Conservation (phyloP, 371 early-diverging fungal species). For the Mucor mucedo region DNA sequence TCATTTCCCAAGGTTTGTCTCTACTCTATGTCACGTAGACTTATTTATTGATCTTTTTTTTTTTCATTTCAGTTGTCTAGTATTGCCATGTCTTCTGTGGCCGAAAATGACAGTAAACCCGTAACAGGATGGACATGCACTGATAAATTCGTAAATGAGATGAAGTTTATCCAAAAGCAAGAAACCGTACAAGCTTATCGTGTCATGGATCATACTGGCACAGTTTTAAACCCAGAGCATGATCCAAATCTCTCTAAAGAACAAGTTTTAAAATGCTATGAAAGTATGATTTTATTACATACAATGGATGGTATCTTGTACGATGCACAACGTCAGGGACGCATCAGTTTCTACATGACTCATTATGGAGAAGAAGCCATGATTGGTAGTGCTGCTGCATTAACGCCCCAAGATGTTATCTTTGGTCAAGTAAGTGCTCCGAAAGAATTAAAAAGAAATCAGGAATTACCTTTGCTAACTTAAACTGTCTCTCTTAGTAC, state of each 20-base stretch:
- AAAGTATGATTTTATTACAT: conserved; percentile 88
- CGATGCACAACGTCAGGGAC: conserved; percentile 98
- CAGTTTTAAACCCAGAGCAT: conserved; percentile 68
- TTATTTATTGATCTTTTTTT: too few relatives aligned
- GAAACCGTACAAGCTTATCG: conserved; percentile 85
- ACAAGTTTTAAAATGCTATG: conserved; percentile 78
- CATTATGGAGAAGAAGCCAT: conserved; percentile 97
- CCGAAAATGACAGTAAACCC: neutral
- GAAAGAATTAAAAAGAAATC: too few relatives aligned
- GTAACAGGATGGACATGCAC: conserved; percentile 7
- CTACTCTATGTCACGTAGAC: too few relatives aligned
- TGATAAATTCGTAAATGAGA: conserved; percentile 35
- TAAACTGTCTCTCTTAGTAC: conserved; percentile 72
- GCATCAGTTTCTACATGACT: conserved; percentile 98
- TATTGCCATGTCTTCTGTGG: conserved; percentile 11
- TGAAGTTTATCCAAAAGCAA: conserved; percentile 56
- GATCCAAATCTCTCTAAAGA: conserved; percentile 86
- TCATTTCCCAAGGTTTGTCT: conserved; percentile 14
- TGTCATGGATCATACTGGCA: conserved; percentile 91
- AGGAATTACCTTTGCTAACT: neutral
- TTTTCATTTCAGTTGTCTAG: conserved; percentile 5
- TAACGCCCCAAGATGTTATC: conserved; percentile 83
- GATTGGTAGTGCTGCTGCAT: conserved; percentile 90
- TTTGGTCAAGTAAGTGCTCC: conserved; percentile 80
- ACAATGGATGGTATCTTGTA: conserved; percentile 93